These are phyloP conservation scores for Hypseocharis bilobata DNA, from an alignment of 441 rosid genomes.

Conservation along the genomic window DNA sequence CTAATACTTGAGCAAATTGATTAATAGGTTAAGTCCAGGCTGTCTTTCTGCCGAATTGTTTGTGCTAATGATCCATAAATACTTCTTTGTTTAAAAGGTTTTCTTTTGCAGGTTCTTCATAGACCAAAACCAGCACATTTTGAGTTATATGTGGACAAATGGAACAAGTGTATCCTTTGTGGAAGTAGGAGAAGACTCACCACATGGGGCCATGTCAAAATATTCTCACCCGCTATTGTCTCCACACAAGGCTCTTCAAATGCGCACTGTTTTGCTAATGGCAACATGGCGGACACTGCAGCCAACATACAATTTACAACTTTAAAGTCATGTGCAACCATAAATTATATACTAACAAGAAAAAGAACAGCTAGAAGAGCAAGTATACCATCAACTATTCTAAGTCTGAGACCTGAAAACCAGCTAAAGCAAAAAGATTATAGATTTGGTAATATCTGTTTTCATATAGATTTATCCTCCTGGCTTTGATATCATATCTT, in stretches of 20 bases:
- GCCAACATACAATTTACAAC: constrained; percentile 21
- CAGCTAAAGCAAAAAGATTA: not conserved
- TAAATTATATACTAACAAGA: not conserved
- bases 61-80: not conserved
- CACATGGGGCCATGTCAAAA: constrained; percentile 95
- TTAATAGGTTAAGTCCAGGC: not conserved
- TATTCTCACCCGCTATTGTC: constrained; percentile 75
- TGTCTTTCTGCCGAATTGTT: not conserved
- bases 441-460: not conserved
- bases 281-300: constrained; percentile 95
- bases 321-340: not conserved
- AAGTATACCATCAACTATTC: constrained; percentile 2
- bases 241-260: constrained; percentile 94
- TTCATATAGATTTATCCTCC: not conserved
- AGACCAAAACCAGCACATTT: not conserved
- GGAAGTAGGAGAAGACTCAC: constrained; percentile 35
- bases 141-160: not conserved
- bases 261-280: constrained; percentile 85
- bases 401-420: not conserved
- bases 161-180: not conserved
- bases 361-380: constrained; percentile 16
- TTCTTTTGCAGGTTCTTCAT: not conserved
- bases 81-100: too few species aligned
- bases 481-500: not conserved
- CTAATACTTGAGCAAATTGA: not conserved